phyloP scores from a whole-genome alignment of 331 rosid species.

The Arachis monticola region DNA sequence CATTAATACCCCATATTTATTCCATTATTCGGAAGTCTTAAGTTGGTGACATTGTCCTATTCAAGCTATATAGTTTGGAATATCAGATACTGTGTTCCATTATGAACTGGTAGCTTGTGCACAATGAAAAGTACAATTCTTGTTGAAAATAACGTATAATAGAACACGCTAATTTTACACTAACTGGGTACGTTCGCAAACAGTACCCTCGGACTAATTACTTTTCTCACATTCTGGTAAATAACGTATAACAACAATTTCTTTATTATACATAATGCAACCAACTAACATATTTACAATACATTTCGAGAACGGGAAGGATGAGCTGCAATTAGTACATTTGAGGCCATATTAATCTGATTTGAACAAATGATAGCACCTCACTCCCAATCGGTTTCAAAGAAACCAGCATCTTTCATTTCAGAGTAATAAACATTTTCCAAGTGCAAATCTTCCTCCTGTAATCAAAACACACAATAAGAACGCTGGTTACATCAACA shows the following conservation, averaged over 20 bases:
- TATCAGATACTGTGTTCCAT: too few relatives aligned
- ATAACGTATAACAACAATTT: not conserved
- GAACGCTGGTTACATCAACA: not conserved
- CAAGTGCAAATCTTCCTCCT: conserved; percentile 88
- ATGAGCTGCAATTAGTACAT: conserved; percentile 25
- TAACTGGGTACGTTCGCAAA: not conserved
- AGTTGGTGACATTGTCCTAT: too few relatives aligned
- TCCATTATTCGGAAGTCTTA: too few relatives aligned
- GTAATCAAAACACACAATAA: conserved; percentile 25
- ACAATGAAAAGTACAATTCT: not conserved
- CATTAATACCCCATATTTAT: too few relatives aligned
- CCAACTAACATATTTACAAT: conserved; percentile 51
- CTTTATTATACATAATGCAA: not conserved
- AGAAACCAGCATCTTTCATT: conserved; percentile 97
- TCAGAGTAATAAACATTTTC: conserved; percentile 92
- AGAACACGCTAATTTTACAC: not conserved
- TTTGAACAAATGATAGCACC: conserved; percentile 26
- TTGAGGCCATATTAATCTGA: conserved; percentile 34
- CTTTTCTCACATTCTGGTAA: not conserved
- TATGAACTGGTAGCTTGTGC: too few relatives aligned
- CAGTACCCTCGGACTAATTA: not conserved
- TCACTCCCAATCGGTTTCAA: conserved; percentile 83
- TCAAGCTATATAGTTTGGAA: too few relatives aligned
- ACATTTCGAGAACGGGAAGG: conserved; percentile 24
- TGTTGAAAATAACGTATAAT: not conserved